Evolutionary conservation across 371 early-diverging fungal species (phyloP).

Genomic region (Circinella minor): DNA sequence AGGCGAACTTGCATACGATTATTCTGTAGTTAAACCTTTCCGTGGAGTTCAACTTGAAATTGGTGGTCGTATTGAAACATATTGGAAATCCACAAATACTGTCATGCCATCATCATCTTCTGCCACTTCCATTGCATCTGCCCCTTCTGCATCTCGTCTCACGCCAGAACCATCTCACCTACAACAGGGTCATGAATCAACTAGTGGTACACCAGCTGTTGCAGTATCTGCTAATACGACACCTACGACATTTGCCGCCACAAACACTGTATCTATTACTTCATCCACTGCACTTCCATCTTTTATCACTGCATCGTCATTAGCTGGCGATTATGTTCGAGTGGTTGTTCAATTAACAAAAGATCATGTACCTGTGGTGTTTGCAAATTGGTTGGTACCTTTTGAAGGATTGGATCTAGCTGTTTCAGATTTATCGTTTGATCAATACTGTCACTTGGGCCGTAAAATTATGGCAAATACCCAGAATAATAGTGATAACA

Average conservation of each 20-base stretch:
- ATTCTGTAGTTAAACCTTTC: constrained; percentile 86
- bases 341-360: constrained; percentile 90
- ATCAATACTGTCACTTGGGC: constrained; percentile 60
- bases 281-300: constrained; percentile 59
- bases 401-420: constrained; percentile 62
- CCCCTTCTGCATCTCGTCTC: constrained; percentile 19
- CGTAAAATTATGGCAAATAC: constrained; percentile 23
- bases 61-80: constrained; percentile 94
- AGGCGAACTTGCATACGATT: constrained; percentile 87
- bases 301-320: constrained; percentile 80
- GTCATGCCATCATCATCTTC: constrained; percentile 37
- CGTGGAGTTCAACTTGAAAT: constrained; percentile 84
- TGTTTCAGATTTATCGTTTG: constrained; percentile 63
- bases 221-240: constrained; percentile 7
- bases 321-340: constrained; percentile 81
- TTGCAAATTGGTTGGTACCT: constrained; percentile 71
- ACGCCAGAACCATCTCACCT: constrained; percentile 17
- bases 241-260: constrained; percentile 16
- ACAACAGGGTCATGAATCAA: constrained; percentile 1
- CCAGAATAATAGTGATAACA: constrained; percentile 17
- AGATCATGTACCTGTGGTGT: constrained; percentile 90
- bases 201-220: constrained; percentile 17
- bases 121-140: constrained; percentile 16
- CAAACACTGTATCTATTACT: constrained; percentile 18
- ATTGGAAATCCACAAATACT: constrained; percentile 93